Evolutionary conservation across 2,329 filamentous ascomycete genomes (phyloP).

Genomic region (Fusarium fracticaudum): DNA sequence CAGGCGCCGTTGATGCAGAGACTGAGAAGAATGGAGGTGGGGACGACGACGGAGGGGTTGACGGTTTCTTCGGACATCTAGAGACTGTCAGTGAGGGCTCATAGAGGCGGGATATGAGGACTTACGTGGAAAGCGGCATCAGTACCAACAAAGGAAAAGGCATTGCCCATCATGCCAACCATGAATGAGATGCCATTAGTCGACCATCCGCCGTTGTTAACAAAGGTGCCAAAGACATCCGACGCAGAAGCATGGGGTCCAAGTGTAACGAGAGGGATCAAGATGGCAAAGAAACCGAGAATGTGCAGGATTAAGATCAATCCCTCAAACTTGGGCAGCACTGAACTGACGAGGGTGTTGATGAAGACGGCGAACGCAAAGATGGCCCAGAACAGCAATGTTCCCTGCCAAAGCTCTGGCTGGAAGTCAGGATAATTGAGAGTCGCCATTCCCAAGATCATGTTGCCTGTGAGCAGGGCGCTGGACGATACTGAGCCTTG

Average conservation of each 20-base stretch:
- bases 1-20: slow-evolving; percentile 61
- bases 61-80: slow-evolving; percentile 58
- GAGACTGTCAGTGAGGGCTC: neutral
- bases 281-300: slow-evolving; percentile 47
- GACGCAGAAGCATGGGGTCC: slow-evolving; percentile 45
- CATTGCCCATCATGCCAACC: slow-evolving; percentile 55
- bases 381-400: slow-evolving; percentile 59
- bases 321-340: slow-evolving; percentile 61
- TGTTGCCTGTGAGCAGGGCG: slow-evolving; percentile 56
- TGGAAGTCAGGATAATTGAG: slow-evolving; percentile 50
- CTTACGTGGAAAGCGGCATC: slow-evolving; percentile 47
- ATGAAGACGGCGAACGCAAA: slow-evolving; percentile 57
- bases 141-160: slow-evolving; percentile 48
- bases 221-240: slow-evolving; percentile 56
- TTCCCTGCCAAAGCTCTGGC: slow-evolving; percentile 57
- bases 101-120: rapidly evolving
- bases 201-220: slow-evolving; percentile 57
- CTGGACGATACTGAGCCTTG: slow-evolving; percentile 48
- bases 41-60: slow-evolving; percentile 60
- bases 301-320: slow-evolving; percentile 60
- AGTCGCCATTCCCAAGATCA: slow-evolving; percentile 51
- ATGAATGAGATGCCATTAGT: slow-evolving; percentile 56
- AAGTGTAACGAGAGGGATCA: slow-evolving; percentile 46
- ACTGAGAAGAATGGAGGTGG: slow-evolving; percentile 59
- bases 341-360: slow-evolving; percentile 58